These are phyloP conservation scores for Peribolospora baueri DNA, from an alignment of 768 basidiomycete species.

Conservation along the genomic window DNA sequence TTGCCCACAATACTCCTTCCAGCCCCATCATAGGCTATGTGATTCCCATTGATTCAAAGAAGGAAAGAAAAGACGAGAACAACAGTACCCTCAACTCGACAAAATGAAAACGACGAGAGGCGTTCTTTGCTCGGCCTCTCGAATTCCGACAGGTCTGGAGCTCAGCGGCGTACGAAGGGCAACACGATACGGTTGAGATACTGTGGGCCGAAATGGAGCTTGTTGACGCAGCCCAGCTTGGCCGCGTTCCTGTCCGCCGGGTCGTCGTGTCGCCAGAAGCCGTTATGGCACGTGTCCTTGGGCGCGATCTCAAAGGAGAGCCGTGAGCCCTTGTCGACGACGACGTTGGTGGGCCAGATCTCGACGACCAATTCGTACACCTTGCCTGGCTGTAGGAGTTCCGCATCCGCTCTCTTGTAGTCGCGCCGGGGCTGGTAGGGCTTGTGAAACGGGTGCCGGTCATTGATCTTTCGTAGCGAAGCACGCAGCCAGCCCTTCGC, in stretches of 20 bases:
- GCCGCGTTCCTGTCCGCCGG: constrained; percentile 4
- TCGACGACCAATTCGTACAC: constrained; percentile 12
- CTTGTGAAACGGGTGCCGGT: constrained; percentile 8
- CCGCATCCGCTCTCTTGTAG: constrained; percentile 10
- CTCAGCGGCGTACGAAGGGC: constrained; percentile 5
- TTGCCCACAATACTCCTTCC: no score
- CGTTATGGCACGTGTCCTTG: neutral
- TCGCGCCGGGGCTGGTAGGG: constrained; percentile 13
- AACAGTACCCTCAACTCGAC: no score
- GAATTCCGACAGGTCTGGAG: no score
- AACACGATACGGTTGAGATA: constrained; percentile 9
- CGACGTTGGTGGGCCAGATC: constrained; percentile 15
- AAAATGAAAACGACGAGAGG: no score
- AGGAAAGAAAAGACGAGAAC: no score
- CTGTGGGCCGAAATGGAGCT: constrained; percentile 6
- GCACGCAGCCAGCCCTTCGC: constrained; percentile 15
- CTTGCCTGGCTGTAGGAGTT: constrained; percentile 6
- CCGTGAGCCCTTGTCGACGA: constrained; percentile 8
- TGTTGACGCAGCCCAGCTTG: constrained; percentile 9
- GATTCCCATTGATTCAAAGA: no score
- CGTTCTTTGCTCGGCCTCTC: no score
- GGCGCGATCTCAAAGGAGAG: constrained; percentile 7
- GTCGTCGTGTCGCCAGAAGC: constrained; percentile 5
- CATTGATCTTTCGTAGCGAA: constrained; percentile 13
- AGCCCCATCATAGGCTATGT: no score